Evolutionary conservation across 225 moss, liverwort and hornwort species (phyloP).

Genomic region (Physcomitrium patens): DNA sequence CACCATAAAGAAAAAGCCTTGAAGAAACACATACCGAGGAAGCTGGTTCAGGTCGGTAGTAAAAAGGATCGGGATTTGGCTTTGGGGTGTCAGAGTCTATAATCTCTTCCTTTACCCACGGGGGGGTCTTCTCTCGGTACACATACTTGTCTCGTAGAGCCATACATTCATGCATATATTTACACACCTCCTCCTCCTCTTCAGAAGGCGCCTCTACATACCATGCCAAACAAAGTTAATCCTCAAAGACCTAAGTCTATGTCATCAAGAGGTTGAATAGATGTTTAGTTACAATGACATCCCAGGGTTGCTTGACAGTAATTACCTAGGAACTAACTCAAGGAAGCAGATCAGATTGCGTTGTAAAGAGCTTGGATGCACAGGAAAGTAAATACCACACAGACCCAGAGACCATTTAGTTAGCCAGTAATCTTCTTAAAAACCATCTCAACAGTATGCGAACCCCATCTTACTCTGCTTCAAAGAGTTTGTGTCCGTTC

Average conservation of each 20-base stretch:
- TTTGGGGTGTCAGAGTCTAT: conserved; percentile 88
- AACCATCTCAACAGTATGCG: conserved; percentile 45
- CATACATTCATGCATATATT: conserved; percentile 75
- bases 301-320: conserved; percentile 35
- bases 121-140: conserved; percentile 71
- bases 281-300: conserved; percentile 28
- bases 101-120: conserved; percentile 92
- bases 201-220: conserved; percentile 77
- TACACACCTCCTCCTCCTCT: conserved; percentile 89
- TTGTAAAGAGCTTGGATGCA: conserved; percentile 43
- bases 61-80: conserved; percentile 74
- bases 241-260: background rate
- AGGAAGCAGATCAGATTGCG: conserved; percentile 37
- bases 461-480: conserved; percentile 48
- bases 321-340: conserved; percentile 49
- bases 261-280: conserved; percentile 10
- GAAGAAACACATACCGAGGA: conserved; percentile 53
- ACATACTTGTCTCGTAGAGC: conserved; percentile 77
- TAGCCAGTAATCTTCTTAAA: conserved; percentile 50
- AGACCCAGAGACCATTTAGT: conserved; percentile 46
- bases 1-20: background rate
- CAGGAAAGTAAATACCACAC: conserved; percentile 46
- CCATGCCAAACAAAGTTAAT: conserved; percentile 24
- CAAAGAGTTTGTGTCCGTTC: conserved; percentile 46
- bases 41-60: conserved; percentile 58